Evolutionary conservation across 73 alveolate genomes (phyloP).

Genomic region (Tetrahymena borealis): DNA sequence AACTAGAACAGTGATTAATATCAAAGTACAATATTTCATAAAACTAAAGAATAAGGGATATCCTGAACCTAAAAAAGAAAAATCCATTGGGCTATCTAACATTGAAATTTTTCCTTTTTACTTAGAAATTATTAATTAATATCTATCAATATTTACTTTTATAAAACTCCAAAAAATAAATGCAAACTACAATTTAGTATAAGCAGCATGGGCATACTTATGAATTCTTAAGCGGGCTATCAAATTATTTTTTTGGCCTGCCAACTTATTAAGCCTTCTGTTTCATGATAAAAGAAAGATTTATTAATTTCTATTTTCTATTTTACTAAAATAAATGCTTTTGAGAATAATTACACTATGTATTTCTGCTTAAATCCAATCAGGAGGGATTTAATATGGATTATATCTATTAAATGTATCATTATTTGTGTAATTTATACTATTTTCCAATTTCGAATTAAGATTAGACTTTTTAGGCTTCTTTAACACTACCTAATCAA

Average conservation of each 20-base stretch:
- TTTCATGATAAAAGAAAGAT: background rate
- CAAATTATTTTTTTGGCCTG: background rate
- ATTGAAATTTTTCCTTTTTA: background rate
- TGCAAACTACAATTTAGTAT: background rate
- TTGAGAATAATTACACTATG: background rate
- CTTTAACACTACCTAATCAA: background rate
- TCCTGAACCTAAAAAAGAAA: slow-evolving; percentile 35
- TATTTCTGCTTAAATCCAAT: slow-evolving; percentile 7
- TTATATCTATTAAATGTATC: background rate
- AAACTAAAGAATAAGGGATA: slow-evolving; percentile 26
- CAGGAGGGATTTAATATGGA: slow-evolving; percentile 22
- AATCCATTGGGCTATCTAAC: background rate
- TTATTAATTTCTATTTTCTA: background rate
- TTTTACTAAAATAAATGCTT: background rate
- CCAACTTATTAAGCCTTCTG: background rate
- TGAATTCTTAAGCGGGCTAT: background rate
- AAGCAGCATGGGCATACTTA: slow-evolving; percentile 31
- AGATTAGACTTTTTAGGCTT: background rate
- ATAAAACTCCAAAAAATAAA: background rate
- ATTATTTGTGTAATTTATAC: background rate
- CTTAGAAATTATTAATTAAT: background rate
- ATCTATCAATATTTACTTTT: background rate
- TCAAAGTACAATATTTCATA: slow-evolving; percentile 11
- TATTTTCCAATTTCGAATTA: background rate
- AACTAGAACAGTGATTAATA: background rate